These are phyloP conservation scores for Rhodotorula sp. DNA, from an alignment of 1,284 basidiomycete genomes.

Conservation along the genomic window DNA sequence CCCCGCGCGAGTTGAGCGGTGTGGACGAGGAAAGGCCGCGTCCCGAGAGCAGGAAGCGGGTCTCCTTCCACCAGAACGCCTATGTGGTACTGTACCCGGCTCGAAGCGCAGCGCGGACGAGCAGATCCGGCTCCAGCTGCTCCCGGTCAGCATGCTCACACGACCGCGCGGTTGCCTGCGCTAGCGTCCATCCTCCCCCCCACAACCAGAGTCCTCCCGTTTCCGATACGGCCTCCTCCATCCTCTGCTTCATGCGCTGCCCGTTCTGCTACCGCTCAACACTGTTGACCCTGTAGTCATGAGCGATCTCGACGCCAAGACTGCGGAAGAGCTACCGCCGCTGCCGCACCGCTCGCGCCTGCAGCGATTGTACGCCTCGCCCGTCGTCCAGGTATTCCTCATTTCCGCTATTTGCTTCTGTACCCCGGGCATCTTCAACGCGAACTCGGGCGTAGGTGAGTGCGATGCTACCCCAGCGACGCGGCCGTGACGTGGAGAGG, in stretches of 20 bases:
- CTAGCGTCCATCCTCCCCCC: neutral
- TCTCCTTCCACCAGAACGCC: too few relatives aligned
- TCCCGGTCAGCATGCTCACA: neutral
- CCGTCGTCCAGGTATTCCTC: constrained; percentile 57
- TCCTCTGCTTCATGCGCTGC: neutral
- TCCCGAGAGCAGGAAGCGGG: too few relatives aligned
- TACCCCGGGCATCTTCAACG: constrained; percentile 44
- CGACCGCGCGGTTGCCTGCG: neutral
- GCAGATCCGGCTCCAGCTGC: neutral
- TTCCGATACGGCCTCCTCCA: neutral
- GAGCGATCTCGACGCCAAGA: neutral
- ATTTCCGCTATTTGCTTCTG: constrained; percentile 63
- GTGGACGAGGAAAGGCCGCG: too few relatives aligned
- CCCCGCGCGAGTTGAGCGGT: too few relatives aligned
- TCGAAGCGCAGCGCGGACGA: too few relatives aligned
- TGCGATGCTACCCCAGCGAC: constrained; percentile 5
- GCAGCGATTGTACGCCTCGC: constrained; percentile 52
- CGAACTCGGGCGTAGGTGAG: constrained; percentile 30
- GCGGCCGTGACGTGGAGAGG: neutral
- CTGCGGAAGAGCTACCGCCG: constrained; percentile 14
- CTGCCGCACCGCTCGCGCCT: constrained; percentile 35
- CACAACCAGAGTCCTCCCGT: neutral
- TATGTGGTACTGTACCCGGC: too few relatives aligned
- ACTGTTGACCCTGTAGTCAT: too few relatives aligned
- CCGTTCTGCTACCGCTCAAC: neutral